A percentile compares a stretch with the other conserved stretches of the same genome.
These are phyloP conservation scores for Microsporum canis DNA, from an alignment of 2,329 filamentous ascomycete genomes.

Conservation along the genomic window DNA sequence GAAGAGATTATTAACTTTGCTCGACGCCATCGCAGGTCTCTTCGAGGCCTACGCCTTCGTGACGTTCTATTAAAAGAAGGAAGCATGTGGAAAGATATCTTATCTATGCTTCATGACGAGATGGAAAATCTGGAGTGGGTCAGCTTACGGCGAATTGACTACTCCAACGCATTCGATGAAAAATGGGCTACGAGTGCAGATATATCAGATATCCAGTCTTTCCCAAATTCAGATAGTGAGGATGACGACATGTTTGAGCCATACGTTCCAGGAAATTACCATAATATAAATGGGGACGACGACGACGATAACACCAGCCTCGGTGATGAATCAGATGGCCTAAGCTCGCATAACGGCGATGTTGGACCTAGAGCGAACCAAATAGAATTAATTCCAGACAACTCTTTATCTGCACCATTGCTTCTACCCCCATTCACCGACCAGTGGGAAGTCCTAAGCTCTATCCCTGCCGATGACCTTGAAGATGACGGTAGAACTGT, in stretches of 20 bases:
- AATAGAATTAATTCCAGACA: conserved; percentile 16
- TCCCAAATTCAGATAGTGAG: conserved; percentile 15
- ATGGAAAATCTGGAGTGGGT: conserved; percentile 51
- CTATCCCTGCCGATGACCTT: conserved; percentile 24
- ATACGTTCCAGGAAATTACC: not conserved
- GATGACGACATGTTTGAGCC: conserved; percentile 15
- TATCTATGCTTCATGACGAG: conserved; percentile 45
- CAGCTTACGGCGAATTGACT: conserved; percentile 51
- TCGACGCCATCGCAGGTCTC: conserved; percentile 43
- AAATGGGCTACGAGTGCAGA: conserved; percentile 19
- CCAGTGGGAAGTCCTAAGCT: conserved; percentile 19
- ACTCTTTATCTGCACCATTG: conserved; percentile 8
- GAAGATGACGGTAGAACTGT: conserved; percentile 29
- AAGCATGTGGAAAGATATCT: conserved; percentile 50
- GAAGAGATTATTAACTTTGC: conserved; percentile 50
- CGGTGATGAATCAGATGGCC: conserved; percentile 15
- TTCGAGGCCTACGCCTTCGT: conserved; percentile 49
- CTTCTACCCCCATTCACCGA: conserved; percentile 10
- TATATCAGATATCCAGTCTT: conserved; percentile 14
- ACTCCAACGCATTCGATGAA: conserved; percentile 44
- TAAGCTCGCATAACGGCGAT: conserved; percentile 16
- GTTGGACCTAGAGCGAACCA: conserved; percentile 15
- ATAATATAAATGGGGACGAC: conserved; percentile 6
- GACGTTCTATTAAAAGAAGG: conserved; percentile 51
- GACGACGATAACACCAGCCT: conserved; percentile 12